Evolutionary conservation across 306 rosid species (phyloP).

Genomic region (Vicia sativa): DNA sequence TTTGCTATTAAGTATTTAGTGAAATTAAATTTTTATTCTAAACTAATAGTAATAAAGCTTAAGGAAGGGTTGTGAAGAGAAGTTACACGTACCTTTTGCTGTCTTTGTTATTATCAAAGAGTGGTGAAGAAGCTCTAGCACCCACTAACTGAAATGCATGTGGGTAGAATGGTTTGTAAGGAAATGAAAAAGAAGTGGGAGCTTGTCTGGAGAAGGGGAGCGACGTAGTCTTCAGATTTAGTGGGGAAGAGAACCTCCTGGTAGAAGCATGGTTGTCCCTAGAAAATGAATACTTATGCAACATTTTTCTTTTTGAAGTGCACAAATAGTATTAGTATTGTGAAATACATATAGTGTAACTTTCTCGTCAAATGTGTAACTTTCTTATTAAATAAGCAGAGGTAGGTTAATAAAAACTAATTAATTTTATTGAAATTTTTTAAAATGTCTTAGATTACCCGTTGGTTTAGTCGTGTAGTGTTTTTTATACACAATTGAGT

Average conservation of each 20-base stretch:
- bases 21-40: too few species aligned
- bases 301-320: constrained; percentile 10
- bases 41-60: too few species aligned
- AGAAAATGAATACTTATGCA: constrained; percentile 41
- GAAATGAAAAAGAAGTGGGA: constrained; percentile 25
- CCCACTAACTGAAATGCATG: constrained; percentile 43
- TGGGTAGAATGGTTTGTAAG: constrained; percentile 28
- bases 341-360: not conserved
- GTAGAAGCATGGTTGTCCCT: constrained; percentile 25
- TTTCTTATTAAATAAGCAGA: too few species aligned
- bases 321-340: not conserved
- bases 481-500: too few species aligned
- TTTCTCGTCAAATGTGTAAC: too few species aligned
- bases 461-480: too few species aligned
- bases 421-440: too few species aligned
- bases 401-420: too few species aligned
- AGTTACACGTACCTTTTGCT: constrained; percentile 57
- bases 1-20: too few species aligned
- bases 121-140: constrained; percentile 34
- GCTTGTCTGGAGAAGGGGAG: constrained; percentile 33
- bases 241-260: constrained; percentile 3
- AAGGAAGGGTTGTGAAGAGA: not conserved
- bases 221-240: constrained; percentile 31
- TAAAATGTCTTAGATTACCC: too few species aligned
- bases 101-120: constrained; percentile 39